Evolutionary conservation across 257 asterid genomes (phyloP).

Genomic region (Scutellaria galericulata): DNA sequence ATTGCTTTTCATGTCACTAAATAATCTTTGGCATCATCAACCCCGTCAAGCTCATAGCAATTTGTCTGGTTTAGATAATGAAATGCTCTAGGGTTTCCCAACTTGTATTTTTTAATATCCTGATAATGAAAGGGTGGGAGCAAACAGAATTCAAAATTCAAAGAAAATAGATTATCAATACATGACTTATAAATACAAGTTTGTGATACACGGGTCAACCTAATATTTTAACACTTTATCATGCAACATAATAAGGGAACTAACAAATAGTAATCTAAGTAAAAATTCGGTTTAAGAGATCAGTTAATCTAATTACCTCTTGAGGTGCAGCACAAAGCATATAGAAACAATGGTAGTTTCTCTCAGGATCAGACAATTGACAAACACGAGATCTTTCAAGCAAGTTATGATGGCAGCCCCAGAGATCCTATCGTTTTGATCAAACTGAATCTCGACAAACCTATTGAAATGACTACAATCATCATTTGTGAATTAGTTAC

Average conservation of each 20-base stretch:
- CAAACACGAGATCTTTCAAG: slow-evolving; percentile 99
- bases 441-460: slow-evolving; percentile 98
- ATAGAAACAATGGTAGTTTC: slow-evolving; percentile 97
- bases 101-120: slow-evolving; percentile 77
- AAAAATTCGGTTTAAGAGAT: slow-evolving; percentile 2
- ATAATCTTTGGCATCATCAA: slow-evolving; percentile 90
- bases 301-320: slow-evolving; percentile 45
- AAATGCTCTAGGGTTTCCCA: slow-evolving; percentile 85
- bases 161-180: neutral
- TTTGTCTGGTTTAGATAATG: slow-evolving; percentile 95
- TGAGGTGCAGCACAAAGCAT: slow-evolving; percentile 99
- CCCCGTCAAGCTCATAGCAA: slow-evolving; percentile 78
- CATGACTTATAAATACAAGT: neutral
- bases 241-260: slow-evolving; percentile 13
- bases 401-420: slow-evolving; percentile 95
- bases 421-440: slow-evolving; percentile 81
- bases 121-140: slow-evolving; percentile 39
- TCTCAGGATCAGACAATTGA: slow-evolving; percentile 98
- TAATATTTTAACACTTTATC: neutral
- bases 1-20: slow-evolving; percentile 86
- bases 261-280: slow-evolving; percentile 14
- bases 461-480: slow-evolving; percentile 93
- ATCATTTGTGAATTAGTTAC: slow-evolving; percentile 40
- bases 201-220: neutral
- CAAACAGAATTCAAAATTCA: slow-evolving; percentile 29